Evolutionary conservation across 352 stramenopile species (phyloP), one percentile per base, ranked within the genome.

Genomic region (Phytopythium cucurbitacearum): DNA sequence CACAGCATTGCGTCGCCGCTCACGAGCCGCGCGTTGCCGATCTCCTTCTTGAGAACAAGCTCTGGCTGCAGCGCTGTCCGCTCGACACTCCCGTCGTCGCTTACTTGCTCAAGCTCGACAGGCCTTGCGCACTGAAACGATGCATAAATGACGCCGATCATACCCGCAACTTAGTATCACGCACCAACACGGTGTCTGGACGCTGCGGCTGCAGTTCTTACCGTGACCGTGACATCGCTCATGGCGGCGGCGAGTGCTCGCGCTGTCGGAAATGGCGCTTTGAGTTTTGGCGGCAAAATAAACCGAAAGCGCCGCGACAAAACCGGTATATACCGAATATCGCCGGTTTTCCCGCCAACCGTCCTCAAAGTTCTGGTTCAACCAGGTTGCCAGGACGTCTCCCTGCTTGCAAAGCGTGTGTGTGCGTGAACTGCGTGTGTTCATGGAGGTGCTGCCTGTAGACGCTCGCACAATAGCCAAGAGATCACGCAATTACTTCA

Each of bases 21-120:
- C 10, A 91, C 84, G 6, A 94, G 63, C 0, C 84, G 78, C 51
- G 84, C 84, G 32, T 94, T 94, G 28, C 81, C 80, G 15, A 91
- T 58, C 52, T 94, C 84, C 54, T 91, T 91, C 55, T 85, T 87
- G 40, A 94, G 65, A 15, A 76, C 50, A 11, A 94, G 60, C 9
- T 65, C 54, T 3, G 54, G 69, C 46, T 69, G 60, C 15, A 91
- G 63, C 21, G 62, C 62, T 35, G 42, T 63, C 44, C 57, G 62
- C 35, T 69, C 48, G 21, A 79, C 55, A 21, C 65, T 54, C 48
- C 76, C 81, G 53, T 85, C 68, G 40, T 71, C 64, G 39, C 63
- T 62, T 28, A 52, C 56, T 43, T 85, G 67, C 48, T 90, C 75
- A 13, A 90, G 58, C 53, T 76, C 66, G 33, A 90, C 81, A 43